Percentiles rank a stretch among this genome's conserved stretches.
phyloP scores from a whole-genome alignment of 768 basidiomycete genomes.

The Lactifluus volemus region DNA sequence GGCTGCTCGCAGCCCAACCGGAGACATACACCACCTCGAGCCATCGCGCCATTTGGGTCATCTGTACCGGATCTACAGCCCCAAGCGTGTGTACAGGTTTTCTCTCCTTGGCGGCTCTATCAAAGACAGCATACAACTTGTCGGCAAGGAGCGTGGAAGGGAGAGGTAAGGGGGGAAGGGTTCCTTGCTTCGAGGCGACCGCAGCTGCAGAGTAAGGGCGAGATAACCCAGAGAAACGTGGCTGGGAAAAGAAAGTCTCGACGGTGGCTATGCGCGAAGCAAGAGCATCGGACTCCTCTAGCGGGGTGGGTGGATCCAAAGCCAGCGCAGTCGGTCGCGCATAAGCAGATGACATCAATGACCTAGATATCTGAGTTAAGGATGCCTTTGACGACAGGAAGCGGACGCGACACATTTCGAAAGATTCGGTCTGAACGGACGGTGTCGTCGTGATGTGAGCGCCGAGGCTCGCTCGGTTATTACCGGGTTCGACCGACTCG shows the following conservation, averaged over 20 bases:
- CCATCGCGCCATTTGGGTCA: slow-evolving; percentile 87
- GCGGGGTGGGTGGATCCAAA: slow-evolving; percentile 45
- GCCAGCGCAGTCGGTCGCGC: slow-evolving; percentile 30
- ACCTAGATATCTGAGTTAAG: slow-evolving; percentile 8
- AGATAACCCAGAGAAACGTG: slow-evolving; percentile 65
- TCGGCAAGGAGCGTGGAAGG: slow-evolving; percentile 73
- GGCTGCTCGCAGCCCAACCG: slow-evolving; percentile 84
- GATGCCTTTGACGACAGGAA: background rate
- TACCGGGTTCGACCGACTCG: background rate
- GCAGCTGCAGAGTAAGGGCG: slow-evolving; percentile 73
- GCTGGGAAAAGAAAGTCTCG: slow-evolving; percentile 61
- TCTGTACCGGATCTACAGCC: slow-evolving; percentile 87
- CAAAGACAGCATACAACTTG: slow-evolving; percentile 70
- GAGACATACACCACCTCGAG: slow-evolving; percentile 89
- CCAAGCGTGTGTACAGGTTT: slow-evolving; percentile 86
- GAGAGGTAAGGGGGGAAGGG: slow-evolving; percentile 67
- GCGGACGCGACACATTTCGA: slow-evolving; percentile 12
- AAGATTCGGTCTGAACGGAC: background rate
- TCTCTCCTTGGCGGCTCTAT: slow-evolving; percentile 49
- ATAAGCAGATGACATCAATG: slow-evolving; percentile 5
- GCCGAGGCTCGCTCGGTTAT: background rate
- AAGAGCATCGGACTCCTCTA: slow-evolving; percentile 52
- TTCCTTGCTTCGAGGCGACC: slow-evolving; percentile 86
- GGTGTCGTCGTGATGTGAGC: background rate
- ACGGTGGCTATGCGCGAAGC: slow-evolving; percentile 53